These are phyloP conservation scores for Phascolomyces articulosus DNA, from an alignment of 371 early-diverging fungal genomes.

Conservation along the genomic window DNA sequence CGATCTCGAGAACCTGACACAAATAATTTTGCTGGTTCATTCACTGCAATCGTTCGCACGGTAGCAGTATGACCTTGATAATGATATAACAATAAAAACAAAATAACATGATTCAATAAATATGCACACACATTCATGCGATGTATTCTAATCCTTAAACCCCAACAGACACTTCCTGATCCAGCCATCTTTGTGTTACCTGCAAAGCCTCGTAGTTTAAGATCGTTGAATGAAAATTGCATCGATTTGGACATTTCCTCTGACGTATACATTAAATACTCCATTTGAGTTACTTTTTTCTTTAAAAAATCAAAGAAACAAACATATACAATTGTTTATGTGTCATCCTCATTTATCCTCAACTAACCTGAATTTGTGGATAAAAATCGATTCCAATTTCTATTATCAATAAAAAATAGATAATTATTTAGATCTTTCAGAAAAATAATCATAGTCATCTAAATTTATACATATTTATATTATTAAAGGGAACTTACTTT, in stretches of 20 bases:
- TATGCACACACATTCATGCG: not conserved
- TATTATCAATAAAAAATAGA: slow-evolving; percentile 9
- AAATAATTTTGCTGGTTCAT: slow-evolving; percentile 61
- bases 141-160: no score
- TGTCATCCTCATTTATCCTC: not conserved
- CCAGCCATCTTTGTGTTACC: slow-evolving; percentile 29
- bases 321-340: no score
- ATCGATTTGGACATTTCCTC: slow-evolving; percentile 74
- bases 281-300: not conserved
- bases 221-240: slow-evolving; percentile 72
- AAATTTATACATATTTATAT: no score
- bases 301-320: no score
- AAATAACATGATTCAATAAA: not conserved
- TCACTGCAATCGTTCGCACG: slow-evolving; percentile 54
- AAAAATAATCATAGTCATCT: not conserved
- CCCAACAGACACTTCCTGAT: not conserved
- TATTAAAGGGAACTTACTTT: slow-evolving; percentile 26
- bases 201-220: slow-evolving; percentile 64
- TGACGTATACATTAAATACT: slow-evolving; percentile 6
- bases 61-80: slow-evolving; percentile 53
- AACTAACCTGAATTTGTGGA: slow-evolving; percentile 61
- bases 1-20: slow-evolving; percentile 70
- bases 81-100: no score
- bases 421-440: not conserved
- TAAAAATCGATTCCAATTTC: slow-evolving; percentile 71